These are phyloP conservation scores for Russula lepida DNA, from an alignment of 768 basidiomycete genomes.

Conservation along the genomic window DNA sequence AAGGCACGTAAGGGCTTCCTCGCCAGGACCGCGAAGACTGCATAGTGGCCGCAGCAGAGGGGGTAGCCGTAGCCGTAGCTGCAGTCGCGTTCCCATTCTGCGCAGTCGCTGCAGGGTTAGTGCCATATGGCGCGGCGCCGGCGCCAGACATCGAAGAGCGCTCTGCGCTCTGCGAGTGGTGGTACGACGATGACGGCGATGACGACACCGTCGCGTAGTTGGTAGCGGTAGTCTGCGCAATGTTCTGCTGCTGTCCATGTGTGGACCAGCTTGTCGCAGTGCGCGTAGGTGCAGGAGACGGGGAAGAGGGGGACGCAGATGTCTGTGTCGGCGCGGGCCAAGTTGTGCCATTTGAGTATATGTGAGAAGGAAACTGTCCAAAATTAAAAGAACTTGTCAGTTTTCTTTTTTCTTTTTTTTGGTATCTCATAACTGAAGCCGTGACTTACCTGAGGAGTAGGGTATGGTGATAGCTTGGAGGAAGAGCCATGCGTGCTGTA, in stretches of 20 bases:
- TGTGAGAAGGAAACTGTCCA: slow-evolving; percentile 1
- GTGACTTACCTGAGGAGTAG: slow-evolving; percentile 1
- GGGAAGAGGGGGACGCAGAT: background rate
- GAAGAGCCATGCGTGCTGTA: background rate
- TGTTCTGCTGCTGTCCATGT: no score
- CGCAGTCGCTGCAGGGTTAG: background rate
- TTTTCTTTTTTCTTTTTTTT: no score
- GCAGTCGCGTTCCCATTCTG: slow-evolving; percentile 2
- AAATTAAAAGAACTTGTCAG: background rate
- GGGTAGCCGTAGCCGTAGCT: background rate
- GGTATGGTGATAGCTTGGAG: slow-evolving; percentile 4
- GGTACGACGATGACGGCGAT: background rate
- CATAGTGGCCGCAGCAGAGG: background rate
- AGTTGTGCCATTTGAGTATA: slow-evolving; percentile 11
- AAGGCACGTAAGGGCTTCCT: slow-evolving; percentile 3
- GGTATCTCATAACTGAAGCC: no score
- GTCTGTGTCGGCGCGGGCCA: background rate
- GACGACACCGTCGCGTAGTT: background rate
- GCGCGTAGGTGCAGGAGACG: background rate
- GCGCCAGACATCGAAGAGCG: slow-evolving; percentile 12
- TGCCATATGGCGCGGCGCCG: background rate
- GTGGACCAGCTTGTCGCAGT: slow-evolving; percentile 3
- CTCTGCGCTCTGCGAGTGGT: slow-evolving; percentile 4
- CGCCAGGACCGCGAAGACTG: slow-evolving; percentile 4
- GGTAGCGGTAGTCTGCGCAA: background rate